Conservation (phyloP, 2,329 filamentous ascomycete species). For the Claviceps citrina region DNA sequence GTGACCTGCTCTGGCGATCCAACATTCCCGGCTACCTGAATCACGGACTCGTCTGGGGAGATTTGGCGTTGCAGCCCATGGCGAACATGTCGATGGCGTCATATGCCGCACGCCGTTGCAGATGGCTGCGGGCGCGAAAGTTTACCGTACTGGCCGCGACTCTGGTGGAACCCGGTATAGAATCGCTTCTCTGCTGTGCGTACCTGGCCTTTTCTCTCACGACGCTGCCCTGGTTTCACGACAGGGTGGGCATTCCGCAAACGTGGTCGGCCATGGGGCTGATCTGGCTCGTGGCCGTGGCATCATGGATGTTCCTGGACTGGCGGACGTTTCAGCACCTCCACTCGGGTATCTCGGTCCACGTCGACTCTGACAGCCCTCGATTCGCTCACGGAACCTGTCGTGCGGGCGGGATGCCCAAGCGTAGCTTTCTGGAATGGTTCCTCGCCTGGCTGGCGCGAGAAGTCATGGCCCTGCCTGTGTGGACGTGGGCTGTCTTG, state of each 20-base stretch:
- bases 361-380: constrained; percentile 58
- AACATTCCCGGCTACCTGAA: constrained; percentile 50
- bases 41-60: constrained; percentile 71
- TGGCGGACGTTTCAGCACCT: constrained; percentile 57
- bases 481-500: constrained; percentile 81
- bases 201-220: constrained; percentile 70
- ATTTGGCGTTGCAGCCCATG: constrained; percentile 82
- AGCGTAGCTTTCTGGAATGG: constrained; percentile 54
- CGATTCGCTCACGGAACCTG: constrained; percentile 45
- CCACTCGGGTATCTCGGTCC: constrained; percentile 56
- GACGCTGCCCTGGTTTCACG: constrained; percentile 49
- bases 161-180: constrained; percentile 80
- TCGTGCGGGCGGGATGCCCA: constrained; percentile 22
- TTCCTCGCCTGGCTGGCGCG: constrained; percentile 69
- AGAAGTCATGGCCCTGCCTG: constrained; percentile 67
- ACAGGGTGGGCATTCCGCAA: constrained; percentile 35
- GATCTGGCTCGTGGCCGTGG: constrained; percentile 52
- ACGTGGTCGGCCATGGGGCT: constrained; percentile 53
- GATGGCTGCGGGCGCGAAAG: constrained; percentile 88
- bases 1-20: constrained; percentile 77
- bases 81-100: constrained; percentile 60
- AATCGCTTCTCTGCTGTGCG: constrained; percentile 68
- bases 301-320: constrained; percentile 61
- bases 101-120: constrained; percentile 66
- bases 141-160: constrained; percentile 85